Evolutionary conservation across 2,329 filamentous ascomycete genomes (phyloP).

Genomic region (Phialemonium atrogriseum): DNA sequence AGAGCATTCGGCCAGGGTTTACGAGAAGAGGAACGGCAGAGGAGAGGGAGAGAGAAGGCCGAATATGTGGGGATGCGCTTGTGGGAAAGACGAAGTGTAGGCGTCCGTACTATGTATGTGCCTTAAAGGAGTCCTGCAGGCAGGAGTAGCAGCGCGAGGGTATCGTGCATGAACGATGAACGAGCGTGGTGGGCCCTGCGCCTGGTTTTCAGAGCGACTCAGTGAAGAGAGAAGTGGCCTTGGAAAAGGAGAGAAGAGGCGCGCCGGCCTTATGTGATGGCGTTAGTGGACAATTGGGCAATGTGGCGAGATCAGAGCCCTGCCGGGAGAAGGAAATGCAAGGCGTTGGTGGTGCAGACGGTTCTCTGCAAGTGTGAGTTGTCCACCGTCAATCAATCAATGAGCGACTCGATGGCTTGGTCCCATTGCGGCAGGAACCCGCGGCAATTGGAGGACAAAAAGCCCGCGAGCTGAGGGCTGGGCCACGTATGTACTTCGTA

Average conservation of each 20-base stretch:
- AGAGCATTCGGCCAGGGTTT: too few species aligned
- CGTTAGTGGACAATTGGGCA: too few species aligned
- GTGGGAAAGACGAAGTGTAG: too few species aligned
- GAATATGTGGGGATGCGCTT: too few species aligned
- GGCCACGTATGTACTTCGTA: too few species aligned
- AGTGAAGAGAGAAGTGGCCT: background rate
- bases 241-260: background rate
- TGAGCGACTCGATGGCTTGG: slow-evolving; percentile 8
- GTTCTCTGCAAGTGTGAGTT: slow-evolving; percentile 30
- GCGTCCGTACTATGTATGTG: too few species aligned
- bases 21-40: too few species aligned
- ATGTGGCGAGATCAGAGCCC: too few species aligned
- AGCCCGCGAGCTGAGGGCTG: too few species aligned
- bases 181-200: slow-evolving; percentile 18
- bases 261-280: slow-evolving; percentile 10
- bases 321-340: slow-evolving; percentile 18
- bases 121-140: slow-evolving; percentile 21
- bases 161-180: slow-evolving; percentile 27
- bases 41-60: too few species aligned
- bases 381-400: slow-evolving; percentile 22
- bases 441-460: slow-evolving; percentile 1
- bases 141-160: slow-evolving; percentile 13
- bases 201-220: too few species aligned
- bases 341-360: slow-evolving; percentile 24
- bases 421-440: slow-evolving; percentile 5